phyloP scores from a whole-genome alignment of 352 stramenopile species.

The Phytophthora vignae region DNA sequence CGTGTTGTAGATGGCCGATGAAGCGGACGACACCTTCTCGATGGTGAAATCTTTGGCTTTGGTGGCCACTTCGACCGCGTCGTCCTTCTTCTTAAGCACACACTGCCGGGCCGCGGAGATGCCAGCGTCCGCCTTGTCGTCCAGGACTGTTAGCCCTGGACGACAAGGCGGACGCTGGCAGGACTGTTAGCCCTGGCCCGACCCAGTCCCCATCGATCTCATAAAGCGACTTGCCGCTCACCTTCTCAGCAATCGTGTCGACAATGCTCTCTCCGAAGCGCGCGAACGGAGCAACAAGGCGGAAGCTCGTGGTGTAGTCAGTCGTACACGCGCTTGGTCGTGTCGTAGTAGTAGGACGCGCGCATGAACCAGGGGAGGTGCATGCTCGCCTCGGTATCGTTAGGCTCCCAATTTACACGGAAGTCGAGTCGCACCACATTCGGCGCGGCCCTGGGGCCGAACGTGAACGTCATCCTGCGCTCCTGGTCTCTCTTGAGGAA shows the following conservation, averaged over 20 bases:
- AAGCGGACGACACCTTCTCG: background rate
- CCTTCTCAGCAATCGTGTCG: conserved; percentile 59
- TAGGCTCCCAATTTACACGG: conserved; percentile 2
- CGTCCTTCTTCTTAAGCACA: background rate
- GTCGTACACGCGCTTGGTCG: conserved; percentile 71
- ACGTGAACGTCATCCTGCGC: conserved; percentile 53
- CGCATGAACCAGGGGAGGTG: conserved; percentile 63
- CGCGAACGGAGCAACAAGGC: conserved; percentile 56
- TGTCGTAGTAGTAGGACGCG: conserved; percentile 79
- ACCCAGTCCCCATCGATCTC: conserved; percentile 60
- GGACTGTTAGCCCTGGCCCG: conserved; percentile 55
- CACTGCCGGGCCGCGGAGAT: background rate
- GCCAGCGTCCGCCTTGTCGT: conserved; percentile 60
- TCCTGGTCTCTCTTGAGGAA: conserved; percentile 38
- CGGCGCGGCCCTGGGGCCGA: conserved; percentile 37
- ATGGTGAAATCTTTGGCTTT: background rate
- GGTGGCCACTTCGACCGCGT: background rate
- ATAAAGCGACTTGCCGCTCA: conserved; percentile 61
- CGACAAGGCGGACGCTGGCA: no score
- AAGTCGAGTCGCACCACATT: conserved; percentile 41
- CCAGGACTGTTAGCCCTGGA: no score
- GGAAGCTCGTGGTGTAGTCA: conserved; percentile 84
- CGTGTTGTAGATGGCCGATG: background rate
- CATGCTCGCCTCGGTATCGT: background rate
- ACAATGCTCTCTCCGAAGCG: conserved; percentile 66